A percentile compares a stretch with the other conserved stretches of the same genome.
phyloP scores from a whole-genome alignment of 2,329 filamentous ascomycete genomes.

The Cryphonectria nitschkei region DNA sequence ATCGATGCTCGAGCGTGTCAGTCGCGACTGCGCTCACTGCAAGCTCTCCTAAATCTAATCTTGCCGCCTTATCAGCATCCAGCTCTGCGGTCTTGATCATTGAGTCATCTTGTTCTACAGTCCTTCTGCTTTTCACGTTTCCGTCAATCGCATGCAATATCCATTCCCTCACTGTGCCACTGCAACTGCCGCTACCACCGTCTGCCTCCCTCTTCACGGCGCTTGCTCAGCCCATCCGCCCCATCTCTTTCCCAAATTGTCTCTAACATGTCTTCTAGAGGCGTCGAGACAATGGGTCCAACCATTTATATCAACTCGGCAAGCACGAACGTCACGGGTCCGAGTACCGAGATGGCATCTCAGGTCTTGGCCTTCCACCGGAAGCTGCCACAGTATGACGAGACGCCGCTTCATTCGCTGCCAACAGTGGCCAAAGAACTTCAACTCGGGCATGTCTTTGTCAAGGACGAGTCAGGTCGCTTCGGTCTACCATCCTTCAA shows the following conservation, averaged over 20 bases:
- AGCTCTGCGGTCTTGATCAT: too few relatives aligned
- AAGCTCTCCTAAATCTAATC: too few relatives aligned
- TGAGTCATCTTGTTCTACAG: too few relatives aligned
- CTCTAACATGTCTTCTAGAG: too few relatives aligned
- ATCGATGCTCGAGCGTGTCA: too few relatives aligned
- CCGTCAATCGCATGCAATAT: too few relatives aligned
- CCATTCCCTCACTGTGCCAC: too few relatives aligned
- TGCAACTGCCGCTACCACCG: too few relatives aligned
- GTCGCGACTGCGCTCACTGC: too few relatives aligned
- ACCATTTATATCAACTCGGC: constrained; percentile 7
- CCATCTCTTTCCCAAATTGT: neutral
- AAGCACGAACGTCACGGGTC: neutral
- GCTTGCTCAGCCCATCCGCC: neutral
- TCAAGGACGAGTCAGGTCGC: constrained; percentile 73
- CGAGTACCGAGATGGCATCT: neutral
- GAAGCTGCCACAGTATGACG: constrained; percentile 58
- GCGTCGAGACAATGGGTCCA: neutral
- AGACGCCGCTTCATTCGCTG: constrained; percentile 58
- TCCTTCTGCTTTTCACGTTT: too few relatives aligned
- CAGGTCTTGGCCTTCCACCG: constrained; percentile 55
- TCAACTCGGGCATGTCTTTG: constrained; percentile 58
- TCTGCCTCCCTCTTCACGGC: neutral
- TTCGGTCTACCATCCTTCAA: constrained; percentile 78
- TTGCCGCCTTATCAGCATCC: too few relatives aligned
- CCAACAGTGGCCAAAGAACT: constrained; percentile 59